Evolutionary conservation across 2,329 filamentous ascomycete species (phyloP).

Genomic region (Fusarium sp.): DNA sequence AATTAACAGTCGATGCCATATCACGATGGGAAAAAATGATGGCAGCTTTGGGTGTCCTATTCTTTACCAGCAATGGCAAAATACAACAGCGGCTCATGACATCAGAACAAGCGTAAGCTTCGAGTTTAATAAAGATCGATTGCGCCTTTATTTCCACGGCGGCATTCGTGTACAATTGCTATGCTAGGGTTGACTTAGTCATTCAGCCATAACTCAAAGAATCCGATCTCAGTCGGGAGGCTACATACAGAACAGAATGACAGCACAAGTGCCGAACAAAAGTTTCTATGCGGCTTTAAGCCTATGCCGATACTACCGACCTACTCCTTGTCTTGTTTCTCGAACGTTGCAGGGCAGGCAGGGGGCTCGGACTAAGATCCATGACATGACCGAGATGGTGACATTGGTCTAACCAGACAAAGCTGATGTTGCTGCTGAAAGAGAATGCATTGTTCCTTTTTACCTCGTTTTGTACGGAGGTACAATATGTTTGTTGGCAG

Average conservation of each 20-base stretch:
- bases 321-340: conserved; percentile 19
- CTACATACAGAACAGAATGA: conserved; percentile 10
- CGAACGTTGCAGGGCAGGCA: conserved; percentile 20
- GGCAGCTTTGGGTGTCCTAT: not conserved
- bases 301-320: conserved; percentile 31
- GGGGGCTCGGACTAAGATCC: conserved; percentile 20
- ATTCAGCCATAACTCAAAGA: not conserved
- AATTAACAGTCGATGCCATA: not conserved
- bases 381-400: conserved; percentile 6
- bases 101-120: not conserved
- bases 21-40: not conserved
- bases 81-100: not conserved
- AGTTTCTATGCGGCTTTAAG: conserved; percentile 32
- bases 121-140: conserved; percentile 1
- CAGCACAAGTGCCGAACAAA: conserved; percentile 33
- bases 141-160: not conserved
- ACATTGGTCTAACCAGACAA: conserved; percentile 12
- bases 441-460: not conserved
- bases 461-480: not conserved
- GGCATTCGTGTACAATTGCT: not conserved
- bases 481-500: not conserved
- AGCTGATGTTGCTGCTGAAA: not conserved
- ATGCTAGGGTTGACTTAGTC: not conserved
- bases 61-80: not conserved
- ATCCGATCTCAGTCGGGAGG: not conserved